These are phyloP conservation scores for Agrostemma githago DNA, from an alignment of 148 eudicot species.

Conservation along the genomic window DNA sequence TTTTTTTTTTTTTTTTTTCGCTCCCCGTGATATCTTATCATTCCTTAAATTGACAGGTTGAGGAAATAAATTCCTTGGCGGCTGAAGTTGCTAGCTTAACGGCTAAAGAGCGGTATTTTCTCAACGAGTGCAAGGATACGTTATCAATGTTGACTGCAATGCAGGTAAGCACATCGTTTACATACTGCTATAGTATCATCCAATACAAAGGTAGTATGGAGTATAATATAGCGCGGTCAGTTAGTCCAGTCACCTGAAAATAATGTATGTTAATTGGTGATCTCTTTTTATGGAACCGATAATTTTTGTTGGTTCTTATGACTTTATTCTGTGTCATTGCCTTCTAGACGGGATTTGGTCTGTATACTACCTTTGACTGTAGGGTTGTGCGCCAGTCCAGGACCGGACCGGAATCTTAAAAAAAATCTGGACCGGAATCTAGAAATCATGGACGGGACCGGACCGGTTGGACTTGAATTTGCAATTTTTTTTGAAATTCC, in stretches of 20 bases:
- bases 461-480: no score
- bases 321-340: neutral
- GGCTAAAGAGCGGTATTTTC: slow-evolving; percentile 43
- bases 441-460: no score
- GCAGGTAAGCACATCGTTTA: slow-evolving; percentile 46
- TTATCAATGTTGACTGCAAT: slow-evolving; percentile 48
- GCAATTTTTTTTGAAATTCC: no score
- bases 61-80: slow-evolving; percentile 42
- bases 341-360: neutral
- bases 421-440: no score
- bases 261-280: neutral
- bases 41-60: slow-evolving; percentile 44
- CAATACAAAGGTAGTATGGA: neutral
- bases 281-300: neutral
- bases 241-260: neutral
- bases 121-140: slow-evolving; percentile 56
- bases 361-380: neutral
- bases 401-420: no score
- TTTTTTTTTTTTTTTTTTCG: neutral
- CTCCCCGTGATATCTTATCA: neutral
- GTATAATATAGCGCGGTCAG: neutral
- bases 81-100: slow-evolving; percentile 49
- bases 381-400: no score
- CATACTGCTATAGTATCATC: neutral
- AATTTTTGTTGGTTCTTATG: neutral